These are phyloP conservation scores for Castanea crenata DNA, from an alignment of 306 rosid species.

Conservation along the genomic window DNA sequence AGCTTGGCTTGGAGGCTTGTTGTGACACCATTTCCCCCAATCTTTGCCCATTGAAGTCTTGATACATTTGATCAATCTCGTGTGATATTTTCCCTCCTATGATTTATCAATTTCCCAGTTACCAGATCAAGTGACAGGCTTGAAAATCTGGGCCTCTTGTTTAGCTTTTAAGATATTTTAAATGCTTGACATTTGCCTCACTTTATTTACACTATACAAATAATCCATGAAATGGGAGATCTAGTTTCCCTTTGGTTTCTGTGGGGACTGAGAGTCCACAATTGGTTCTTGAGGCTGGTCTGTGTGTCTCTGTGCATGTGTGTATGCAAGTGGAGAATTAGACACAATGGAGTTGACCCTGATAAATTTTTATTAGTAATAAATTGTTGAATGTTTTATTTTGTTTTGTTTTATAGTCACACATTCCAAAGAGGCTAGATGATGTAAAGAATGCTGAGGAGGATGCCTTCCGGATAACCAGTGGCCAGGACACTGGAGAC, in stretches of 20 bases:
- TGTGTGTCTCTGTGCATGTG: neutral
- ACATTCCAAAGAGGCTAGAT: constrained; percentile 73
- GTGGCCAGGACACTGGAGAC: constrained; percentile 68
- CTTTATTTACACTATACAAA: neutral
- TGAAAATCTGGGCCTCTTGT: no score
- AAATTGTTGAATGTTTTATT: neutral
- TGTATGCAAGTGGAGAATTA: neutral
- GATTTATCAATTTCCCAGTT: no score
- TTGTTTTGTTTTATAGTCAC: constrained; percentile 44
- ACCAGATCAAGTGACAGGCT: no score
- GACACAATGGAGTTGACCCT: neutral
- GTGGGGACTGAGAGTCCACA: constrained; percentile 2
- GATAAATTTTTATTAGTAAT: neutral
- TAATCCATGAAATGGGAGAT: neutral
- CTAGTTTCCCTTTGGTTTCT: neutral
- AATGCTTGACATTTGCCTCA: neutral
- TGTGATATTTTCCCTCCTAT: neutral
- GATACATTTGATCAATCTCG: neutral
- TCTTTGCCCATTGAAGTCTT: neutral
- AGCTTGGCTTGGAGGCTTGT: no score
- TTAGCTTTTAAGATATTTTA: no score
- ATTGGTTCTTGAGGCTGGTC: neutral
- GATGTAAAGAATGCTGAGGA: constrained; percentile 73
- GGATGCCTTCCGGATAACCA: constrained; percentile 63
- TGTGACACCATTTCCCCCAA: neutral